Base-by-base conservation (phyloP, 345 rosid genomes). In the Ceriops zippeliana region DNA sequence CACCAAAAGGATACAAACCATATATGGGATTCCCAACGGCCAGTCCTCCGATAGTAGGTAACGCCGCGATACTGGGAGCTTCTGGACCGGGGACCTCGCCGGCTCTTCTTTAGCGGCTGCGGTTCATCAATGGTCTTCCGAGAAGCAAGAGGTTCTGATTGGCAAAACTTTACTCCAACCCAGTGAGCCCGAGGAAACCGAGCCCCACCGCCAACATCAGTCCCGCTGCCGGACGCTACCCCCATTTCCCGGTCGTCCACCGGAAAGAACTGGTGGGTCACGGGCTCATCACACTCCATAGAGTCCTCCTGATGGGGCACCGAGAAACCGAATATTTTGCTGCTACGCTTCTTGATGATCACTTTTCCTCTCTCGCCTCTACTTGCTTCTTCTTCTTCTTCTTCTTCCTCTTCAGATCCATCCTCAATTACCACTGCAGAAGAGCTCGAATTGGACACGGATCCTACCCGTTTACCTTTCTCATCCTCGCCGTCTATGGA, bases 11-110 rank as follows among this genome's bases (percentile, higher is more conserved):
- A 9, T 26, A 76, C 80, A 13, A 54, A 91, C 99, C 99, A 95
- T 65, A 95, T 95, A 81, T 95, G 99, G 63, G 99, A 95, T 76
- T 95, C 99, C 99, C 99, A 95, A 68, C 99, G 84, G 62, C 99
- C 99, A 24, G 99, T 95, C 69, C 99, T 83, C 79, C 99, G 84
- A 78, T 95, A 95, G 71, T 88, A 95, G 52, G 99, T 95, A 60
- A 95, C 99, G 8, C 99, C 99, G 51, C 99, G 83, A 68, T 90
- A 95, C 74, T 95, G 99, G 13, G 99, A 95, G 79, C 99, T 95
- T 66, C 96, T 82, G 6, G 99, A 95, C 72, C 99, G 79, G 35
- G 99, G 99, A 22, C 97, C 99, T 38, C 99, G 86, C 61, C 99
- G 80, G 80, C 97, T 91, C 76, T 88, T 95, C 75, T 95, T 95